phyloP scores from a whole-genome alignment of 306 rosid species.

The Quercus glauca region DNA sequence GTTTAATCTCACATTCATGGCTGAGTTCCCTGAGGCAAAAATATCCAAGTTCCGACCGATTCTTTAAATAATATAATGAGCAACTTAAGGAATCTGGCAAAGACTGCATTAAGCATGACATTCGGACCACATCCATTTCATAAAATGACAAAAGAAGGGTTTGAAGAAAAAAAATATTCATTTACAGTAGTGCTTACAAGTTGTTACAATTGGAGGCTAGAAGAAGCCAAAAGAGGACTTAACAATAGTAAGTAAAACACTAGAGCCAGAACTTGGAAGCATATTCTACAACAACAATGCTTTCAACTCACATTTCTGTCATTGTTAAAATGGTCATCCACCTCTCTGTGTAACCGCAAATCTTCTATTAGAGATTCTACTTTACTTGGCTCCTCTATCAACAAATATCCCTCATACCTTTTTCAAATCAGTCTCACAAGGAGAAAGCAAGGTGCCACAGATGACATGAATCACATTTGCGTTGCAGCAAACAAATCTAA shows the following conservation, averaged over 20 bases:
- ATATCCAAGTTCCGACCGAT: too few species aligned
- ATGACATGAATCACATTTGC: slow-evolving; percentile 3
- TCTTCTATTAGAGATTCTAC: not conserved
- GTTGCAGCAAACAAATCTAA: slow-evolving; percentile 15
- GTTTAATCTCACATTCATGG: too few species aligned
- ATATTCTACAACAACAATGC: not conserved
- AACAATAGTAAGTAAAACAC: not conserved
- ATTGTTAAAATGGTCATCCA: not conserved
- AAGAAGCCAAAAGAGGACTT: not conserved
- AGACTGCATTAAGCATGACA: too few species aligned
- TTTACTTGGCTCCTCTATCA: not conserved
- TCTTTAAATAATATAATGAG: too few species aligned
- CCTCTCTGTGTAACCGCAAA: not conserved
- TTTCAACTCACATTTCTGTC: not conserved
- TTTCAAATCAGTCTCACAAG: not conserved
- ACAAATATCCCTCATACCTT: not conserved
- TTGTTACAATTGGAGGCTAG: not conserved
- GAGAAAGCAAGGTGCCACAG: not conserved
- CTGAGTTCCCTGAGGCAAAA: too few species aligned
- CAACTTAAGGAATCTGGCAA: too few species aligned
- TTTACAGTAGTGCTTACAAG: not conserved
- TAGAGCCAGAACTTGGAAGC: not conserved
- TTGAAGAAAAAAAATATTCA: not conserved
- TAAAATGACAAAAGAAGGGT: not conserved
- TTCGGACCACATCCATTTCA: not conserved